phyloP scores from a whole-genome alignment of 768 basidiomycete species.

The Lentinula sp. region DNA sequence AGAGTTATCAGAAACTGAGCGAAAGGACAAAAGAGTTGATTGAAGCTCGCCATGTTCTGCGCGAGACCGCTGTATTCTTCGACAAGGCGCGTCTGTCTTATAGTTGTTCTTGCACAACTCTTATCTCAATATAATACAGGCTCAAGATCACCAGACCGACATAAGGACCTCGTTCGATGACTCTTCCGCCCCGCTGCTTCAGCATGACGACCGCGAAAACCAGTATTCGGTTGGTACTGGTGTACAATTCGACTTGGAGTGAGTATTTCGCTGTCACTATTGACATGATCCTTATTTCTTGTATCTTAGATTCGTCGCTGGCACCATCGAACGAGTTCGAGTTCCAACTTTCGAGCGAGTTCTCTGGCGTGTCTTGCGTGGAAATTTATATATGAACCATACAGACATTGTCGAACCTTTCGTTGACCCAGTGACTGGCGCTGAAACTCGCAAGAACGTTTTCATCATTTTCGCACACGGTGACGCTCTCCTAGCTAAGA shows the following conservation, averaged over 20 bases:
- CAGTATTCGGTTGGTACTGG: conserved; percentile 40
- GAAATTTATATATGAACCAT: conserved; percentile 99
- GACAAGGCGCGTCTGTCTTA: conserved; percentile 47
- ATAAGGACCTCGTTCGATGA: conserved; percentile 91
- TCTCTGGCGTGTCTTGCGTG: conserved; percentile 95
- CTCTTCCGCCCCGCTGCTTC: conserved; percentile 82
- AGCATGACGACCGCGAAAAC: conserved; percentile 81
- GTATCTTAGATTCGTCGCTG: conserved; percentile 78
- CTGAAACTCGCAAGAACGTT: conserved; percentile 92
- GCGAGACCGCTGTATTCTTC: conserved; percentile 96
- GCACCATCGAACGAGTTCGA: conserved; percentile 90
- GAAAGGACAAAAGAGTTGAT: conserved; percentile 82
- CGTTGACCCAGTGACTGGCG: conserved; percentile 76
- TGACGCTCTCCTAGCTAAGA: conserved; percentile 86
- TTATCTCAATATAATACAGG: conserved; percentile 36
- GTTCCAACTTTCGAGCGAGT: conserved; percentile 95
- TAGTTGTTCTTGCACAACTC: background rate
- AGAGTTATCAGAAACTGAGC: conserved; percentile 83
- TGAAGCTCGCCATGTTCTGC: conserved; percentile 91
- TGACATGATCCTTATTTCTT: background rate
- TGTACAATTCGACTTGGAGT: conserved; percentile 87
- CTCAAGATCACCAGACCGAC: conserved; percentile 70
- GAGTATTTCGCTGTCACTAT: conserved; percentile 17
- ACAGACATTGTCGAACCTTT: conserved; percentile 93
- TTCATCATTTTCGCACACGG: conserved; percentile 99